Evolutionary conservation across 140 eudicot species (phyloP).

Genomic region (Cichorium intybus): DNA sequence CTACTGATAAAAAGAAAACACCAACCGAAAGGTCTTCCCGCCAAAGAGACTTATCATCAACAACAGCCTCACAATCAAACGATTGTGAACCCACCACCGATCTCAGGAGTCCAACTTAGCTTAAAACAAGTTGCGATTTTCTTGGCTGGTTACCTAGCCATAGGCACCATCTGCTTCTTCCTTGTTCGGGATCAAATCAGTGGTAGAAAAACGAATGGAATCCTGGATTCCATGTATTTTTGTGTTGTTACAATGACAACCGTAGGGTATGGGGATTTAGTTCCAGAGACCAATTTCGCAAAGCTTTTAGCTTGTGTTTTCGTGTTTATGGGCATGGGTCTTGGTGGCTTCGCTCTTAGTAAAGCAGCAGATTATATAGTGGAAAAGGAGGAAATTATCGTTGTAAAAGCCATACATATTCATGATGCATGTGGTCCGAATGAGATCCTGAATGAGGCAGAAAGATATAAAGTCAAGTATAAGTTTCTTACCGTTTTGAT

Average conservation of each 20-base stretch:
- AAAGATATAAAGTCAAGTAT: conserved; percentile 37
- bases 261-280: conserved; percentile 71
- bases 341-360: conserved; percentile 51
- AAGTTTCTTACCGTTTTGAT: conserved; percentile 29
- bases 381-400: conserved; percentile 47
- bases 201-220: conserved; percentile 53
- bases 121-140: conserved; percentile 27
- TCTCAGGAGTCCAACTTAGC: conserved; percentile 27
- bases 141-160: conserved; percentile 34
- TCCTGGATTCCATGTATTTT: conserved; percentile 56
- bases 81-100: conserved; percentile 8
- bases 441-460: conserved; percentile 47
- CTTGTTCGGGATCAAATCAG: conserved; percentile 41
- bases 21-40: background rate
- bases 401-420: conserved; percentile 44
- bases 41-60: no score
- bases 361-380: conserved; percentile 58
- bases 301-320: conserved; percentile 50
- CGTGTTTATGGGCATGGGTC: conserved; percentile 60
- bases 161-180: conserved; percentile 45
- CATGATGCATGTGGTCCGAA: conserved; percentile 20
- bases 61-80: conserved; percentile 1
- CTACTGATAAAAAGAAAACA: conserved; percentile 34
- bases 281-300: conserved; percentile 43
- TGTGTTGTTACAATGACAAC: conserved; percentile 78